A percentile compares a stretch with the other conserved stretches of the same genome.
These are phyloP conservation scores for Plasmodium gonderi DNA, from an alignment of 169 alveolate species.

Conservation along the genomic window DNA sequence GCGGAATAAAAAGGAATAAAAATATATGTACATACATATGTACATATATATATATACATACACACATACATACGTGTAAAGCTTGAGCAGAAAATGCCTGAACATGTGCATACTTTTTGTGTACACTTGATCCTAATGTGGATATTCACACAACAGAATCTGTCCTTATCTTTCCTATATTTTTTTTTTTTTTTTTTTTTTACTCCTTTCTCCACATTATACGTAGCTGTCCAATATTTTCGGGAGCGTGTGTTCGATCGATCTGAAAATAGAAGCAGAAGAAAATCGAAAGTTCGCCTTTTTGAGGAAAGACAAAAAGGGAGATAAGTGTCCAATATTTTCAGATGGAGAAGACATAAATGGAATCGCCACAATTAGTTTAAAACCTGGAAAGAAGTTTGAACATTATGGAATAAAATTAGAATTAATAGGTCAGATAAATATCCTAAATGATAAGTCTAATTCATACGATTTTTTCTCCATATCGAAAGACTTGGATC, in stretches of 20 bases:
- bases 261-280: slow-evolving; percentile 81
- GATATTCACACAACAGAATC: too few species aligned
- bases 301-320: slow-evolving; percentile 83
- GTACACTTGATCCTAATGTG: too few species aligned
- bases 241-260: slow-evolving; percentile 84
- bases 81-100: background rate
- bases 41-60: background rate
- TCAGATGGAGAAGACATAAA: slow-evolving; percentile 93
- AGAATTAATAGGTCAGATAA: slow-evolving; percentile 97
- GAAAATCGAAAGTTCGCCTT: slow-evolving; percentile 79
- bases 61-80: background rate
- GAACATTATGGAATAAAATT: slow-evolving; percentile 98
- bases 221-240: slow-evolving; percentile 84
- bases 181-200: background rate
- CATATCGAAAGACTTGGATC: slow-evolving; percentile 96
- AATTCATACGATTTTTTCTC: slow-evolving; percentile 95
- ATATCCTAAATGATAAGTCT: slow-evolving; percentile 90
- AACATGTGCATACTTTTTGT: background rate
- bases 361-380: slow-evolving; percentile 91
- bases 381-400: slow-evolving; percentile 94
- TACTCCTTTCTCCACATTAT: background rate
- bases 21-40: background rate
- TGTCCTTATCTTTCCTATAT: background rate
- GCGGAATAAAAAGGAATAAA: background rate
- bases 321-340: slow-evolving; percentile 88